A percentile compares a stretch with the other conserved stretches of the same genome.
phyloP scores from a whole-genome alignment of 2,329 filamentous ascomycete genomes.

The Colletotrichum sp. region DNA sequence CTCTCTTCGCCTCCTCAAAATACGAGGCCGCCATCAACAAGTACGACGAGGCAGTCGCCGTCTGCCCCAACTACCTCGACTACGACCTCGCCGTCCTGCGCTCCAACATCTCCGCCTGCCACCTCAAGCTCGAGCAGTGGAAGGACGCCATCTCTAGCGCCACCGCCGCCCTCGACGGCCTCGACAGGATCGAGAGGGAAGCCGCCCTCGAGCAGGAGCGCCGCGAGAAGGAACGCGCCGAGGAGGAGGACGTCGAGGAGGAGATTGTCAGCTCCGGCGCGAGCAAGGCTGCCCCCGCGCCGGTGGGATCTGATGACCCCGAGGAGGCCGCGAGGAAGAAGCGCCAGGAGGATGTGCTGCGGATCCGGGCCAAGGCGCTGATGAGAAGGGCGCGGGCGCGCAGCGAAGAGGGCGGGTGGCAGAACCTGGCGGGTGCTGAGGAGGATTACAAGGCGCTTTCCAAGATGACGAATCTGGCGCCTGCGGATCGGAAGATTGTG shows the following conservation, averaged over 20 bases:
- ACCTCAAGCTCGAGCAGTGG: constrained; percentile 86
- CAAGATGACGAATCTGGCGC: constrained; percentile 63
- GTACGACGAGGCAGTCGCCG: constrained; percentile 80
- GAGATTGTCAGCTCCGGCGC: constrained; percentile 67
- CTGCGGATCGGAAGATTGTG: constrained; percentile 72
- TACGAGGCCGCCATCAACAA: constrained; percentile 80
- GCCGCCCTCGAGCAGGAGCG: constrained; percentile 27
- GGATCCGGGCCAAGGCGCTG: constrained; percentile 83
- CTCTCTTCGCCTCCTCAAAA: constrained; percentile 74
- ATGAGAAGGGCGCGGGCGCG: constrained; percentile 79
- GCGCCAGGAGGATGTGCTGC: constrained; percentile 67
- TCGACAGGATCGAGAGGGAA: constrained; percentile 64
- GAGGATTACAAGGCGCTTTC: constrained; percentile 79
- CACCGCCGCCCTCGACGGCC: constrained; percentile 71
- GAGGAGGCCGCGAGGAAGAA: constrained; percentile 35
- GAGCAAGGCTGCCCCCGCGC: constrained; percentile 48
- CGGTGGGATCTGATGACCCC: constrained; percentile 24
- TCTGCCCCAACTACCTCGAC: constrained; percentile 83
- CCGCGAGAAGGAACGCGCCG: constrained; percentile 49
- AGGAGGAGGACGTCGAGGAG: constrained; percentile 51
- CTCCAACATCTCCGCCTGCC: constrained; percentile 88
- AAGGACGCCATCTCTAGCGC: constrained; percentile 80
- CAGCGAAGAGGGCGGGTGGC: constrained; percentile 77
- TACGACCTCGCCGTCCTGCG: constrained; percentile 88
- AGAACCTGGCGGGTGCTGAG: constrained; percentile 75